Evolutionary conservation across 768 basidiomycete genomes (phyloP).

Genomic region (Mycena rebaudengoi): DNA sequence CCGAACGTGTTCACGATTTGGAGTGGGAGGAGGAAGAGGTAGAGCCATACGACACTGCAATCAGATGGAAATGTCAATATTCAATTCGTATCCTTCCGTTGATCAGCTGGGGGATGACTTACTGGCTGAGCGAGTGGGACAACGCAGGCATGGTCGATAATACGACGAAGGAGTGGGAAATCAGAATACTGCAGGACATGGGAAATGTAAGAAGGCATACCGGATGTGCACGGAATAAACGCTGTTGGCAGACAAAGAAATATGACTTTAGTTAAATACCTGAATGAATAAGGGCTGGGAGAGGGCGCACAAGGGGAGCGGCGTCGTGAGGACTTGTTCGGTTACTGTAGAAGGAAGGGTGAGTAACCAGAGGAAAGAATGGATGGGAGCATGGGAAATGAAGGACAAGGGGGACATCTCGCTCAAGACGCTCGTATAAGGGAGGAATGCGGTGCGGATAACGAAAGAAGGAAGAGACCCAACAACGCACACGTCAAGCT

Average conservation of each 20-base stretch:
- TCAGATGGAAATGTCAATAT: not conserved
- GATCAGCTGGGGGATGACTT: conserved; percentile 28
- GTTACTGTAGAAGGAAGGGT: conserved; percentile 45
- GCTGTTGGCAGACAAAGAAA: conserved; percentile 39
- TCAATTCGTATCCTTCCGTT: too few relatives aligned
- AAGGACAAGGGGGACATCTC: too few relatives aligned
- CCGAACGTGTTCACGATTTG: conserved; percentile 69
- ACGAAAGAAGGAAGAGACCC: not conserved
- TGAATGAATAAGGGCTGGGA: not conserved
- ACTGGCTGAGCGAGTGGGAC: conserved; percentile 38
- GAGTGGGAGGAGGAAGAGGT: conserved; percentile 81
- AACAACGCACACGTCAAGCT: conserved; percentile 57
- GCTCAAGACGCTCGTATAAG: not conserved
- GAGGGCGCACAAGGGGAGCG: conserved; percentile 67
- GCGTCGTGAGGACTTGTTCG: conserved; percentile 69
- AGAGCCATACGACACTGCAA: conserved; percentile 70
- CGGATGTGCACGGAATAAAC: conserved; percentile 72
- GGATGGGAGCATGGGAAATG: too few relatives aligned
- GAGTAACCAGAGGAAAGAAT: not conserved
- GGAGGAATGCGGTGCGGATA: not conserved
- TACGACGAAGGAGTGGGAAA: not conserved
- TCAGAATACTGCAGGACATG: not conserved
- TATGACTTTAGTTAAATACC: not conserved
- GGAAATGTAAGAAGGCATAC: conserved; percentile 30
- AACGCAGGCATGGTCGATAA: not conserved